Percentiles rank a stretch among this genome's conserved stretches.
These are phyloP conservation scores for Geum urbanum DNA, from an alignment of 306 rosid species.

Conservation along the genomic window DNA sequence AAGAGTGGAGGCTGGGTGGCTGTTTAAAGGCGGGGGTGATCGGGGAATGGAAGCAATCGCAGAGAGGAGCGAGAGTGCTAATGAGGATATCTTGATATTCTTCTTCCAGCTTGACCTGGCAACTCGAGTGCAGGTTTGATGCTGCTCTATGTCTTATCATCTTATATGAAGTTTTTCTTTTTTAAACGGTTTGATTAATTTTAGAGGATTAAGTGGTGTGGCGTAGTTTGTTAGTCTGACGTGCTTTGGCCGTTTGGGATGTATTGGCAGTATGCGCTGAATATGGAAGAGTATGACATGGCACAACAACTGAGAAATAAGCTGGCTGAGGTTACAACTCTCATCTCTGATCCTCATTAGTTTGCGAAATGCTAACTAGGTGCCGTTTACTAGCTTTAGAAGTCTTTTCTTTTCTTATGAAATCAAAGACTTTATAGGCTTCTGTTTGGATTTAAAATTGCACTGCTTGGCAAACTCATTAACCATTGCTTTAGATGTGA, in stretches of 20 bases:
- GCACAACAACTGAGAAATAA: slow-evolving; percentile 82
- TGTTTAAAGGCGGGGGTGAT: slow-evolving; percentile 60
- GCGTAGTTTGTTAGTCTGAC: slow-evolving; percentile 9
- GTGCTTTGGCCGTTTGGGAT: slow-evolving; percentile 22
- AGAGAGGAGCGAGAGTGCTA: slow-evolving; percentile 83
- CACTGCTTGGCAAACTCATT: neutral
- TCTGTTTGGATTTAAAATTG: neutral
- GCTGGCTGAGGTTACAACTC: slow-evolving; percentile 72
- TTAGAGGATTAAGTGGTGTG: neutral
- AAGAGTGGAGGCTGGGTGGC: slow-evolving; percentile 73
- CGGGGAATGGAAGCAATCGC: slow-evolving; percentile 55
- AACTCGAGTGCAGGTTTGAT: slow-evolving; percentile 82
- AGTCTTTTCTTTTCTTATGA: neutral
- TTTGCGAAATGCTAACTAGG: slow-evolving; percentile 10
- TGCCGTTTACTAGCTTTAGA: neutral
- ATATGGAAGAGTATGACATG: slow-evolving; percentile 78
- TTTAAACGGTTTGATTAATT: neutral
- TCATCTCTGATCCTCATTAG: slow-evolving; percentile 11
- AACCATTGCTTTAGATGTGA: neutral
- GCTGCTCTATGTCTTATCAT: slow-evolving; percentile 2
- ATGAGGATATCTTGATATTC: slow-evolving; percentile 82
- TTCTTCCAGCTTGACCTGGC: slow-evolving; percentile 85
- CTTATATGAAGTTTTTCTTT: neutral
- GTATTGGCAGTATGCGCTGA: slow-evolving; percentile 66
- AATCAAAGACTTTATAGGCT: neutral